A percentile compares a stretch with the other conserved stretches of the same genome.
phyloP scores from a whole-genome alignment of 2,329 filamentous ascomycete genomes.

The Diaporthe sp. region DNA sequence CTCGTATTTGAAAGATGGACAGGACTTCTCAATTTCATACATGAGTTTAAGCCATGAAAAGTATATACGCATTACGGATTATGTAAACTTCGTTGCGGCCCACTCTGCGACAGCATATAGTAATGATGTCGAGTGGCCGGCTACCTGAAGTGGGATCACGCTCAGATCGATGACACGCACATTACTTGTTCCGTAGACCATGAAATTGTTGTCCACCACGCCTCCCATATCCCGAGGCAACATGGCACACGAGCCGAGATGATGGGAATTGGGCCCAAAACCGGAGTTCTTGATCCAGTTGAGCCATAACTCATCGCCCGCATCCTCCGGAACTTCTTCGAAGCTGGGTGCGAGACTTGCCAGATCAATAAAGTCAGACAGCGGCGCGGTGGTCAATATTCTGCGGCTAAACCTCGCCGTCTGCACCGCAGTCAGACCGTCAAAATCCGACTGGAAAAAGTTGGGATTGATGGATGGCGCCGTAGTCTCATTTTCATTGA shows the following conservation, averaged over 20 bases:
- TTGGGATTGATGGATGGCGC: slow-evolving; percentile 42
- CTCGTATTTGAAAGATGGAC: no score
- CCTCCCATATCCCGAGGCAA: slow-evolving; percentile 42
- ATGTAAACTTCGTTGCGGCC: background rate
- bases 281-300: slow-evolving; percentile 37
- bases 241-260: slow-evolving; percentile 43
- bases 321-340: slow-evolving; percentile 41
- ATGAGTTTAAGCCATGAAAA: background rate
- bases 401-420: slow-evolving; percentile 36
- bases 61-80: background rate
- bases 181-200: slow-evolving; percentile 28
- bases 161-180: slow-evolving; percentile 29
- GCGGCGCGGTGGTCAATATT: slow-evolving; percentile 40
- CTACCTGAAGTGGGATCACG: slow-evolving; percentile 3
- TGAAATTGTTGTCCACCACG: slow-evolving; percentile 37
- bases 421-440: slow-evolving; percentile 40
- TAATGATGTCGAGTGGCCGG: slow-evolving; percentile 2
- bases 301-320: slow-evolving; percentile 38
- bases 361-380: slow-evolving; percentile 39
- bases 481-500: slow-evolving; percentile 40
- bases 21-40: background rate
- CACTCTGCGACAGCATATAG: background rate
- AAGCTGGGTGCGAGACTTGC: slow-evolving; percentile 40
- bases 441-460: slow-evolving; percentile 42
- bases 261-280: slow-evolving; percentile 41